Percentiles rank a stretch among this genome's conserved stretches.
Conservation (phyloP, 1,284 basidiomycete genomes). For the Erythrobasidium hasegawianum region DNA sequence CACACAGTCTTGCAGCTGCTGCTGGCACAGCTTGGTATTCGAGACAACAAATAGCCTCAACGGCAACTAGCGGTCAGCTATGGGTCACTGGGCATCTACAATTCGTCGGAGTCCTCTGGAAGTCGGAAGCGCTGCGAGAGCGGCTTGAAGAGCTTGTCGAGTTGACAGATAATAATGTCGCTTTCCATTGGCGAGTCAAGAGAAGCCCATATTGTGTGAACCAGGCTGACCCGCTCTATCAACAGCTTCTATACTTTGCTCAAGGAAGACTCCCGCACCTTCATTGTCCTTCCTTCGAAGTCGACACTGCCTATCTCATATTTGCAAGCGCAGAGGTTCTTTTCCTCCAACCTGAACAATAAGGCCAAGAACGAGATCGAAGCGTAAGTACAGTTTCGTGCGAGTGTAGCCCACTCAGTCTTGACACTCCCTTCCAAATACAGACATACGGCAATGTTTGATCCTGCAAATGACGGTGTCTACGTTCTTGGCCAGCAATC, state of each 20-base stretch:
- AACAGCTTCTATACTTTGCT: conserved; percentile 71
- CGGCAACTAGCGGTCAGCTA: conserved; percentile 21
- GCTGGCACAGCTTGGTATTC: conserved; percentile 35
- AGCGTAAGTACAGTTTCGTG: conserved; percentile 51
- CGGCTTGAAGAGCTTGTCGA: conserved; percentile 64
- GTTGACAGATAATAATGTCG: conserved; percentile 58
- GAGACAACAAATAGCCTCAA: conserved; percentile 28
- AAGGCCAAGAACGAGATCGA: conserved; percentile 72
- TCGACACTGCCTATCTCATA: conserved; percentile 56
- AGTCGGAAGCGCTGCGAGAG: conserved; percentile 61
- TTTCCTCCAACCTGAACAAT: conserved; percentile 53
- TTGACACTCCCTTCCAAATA: background rate
- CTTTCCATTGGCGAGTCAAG: conserved; percentile 45
- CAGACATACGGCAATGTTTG: conserved; percentile 34
- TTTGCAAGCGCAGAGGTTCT: conserved; percentile 53
- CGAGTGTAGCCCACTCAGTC: background rate
- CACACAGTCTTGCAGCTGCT: conserved; percentile 26
- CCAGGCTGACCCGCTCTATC: conserved; percentile 4
- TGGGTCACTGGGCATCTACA: conserved; percentile 86
- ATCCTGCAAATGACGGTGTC: conserved; percentile 22
- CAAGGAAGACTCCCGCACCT: conserved; percentile 61
- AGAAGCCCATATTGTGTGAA: background rate
- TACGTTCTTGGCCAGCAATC: conserved; percentile 31
- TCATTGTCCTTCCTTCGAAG: conserved; percentile 66
- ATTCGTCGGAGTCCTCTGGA: conserved; percentile 84